phyloP scores from a whole-genome alignment of 192 early-diverging fungal genomes.

The Coemansia guatemalensis region DNA sequence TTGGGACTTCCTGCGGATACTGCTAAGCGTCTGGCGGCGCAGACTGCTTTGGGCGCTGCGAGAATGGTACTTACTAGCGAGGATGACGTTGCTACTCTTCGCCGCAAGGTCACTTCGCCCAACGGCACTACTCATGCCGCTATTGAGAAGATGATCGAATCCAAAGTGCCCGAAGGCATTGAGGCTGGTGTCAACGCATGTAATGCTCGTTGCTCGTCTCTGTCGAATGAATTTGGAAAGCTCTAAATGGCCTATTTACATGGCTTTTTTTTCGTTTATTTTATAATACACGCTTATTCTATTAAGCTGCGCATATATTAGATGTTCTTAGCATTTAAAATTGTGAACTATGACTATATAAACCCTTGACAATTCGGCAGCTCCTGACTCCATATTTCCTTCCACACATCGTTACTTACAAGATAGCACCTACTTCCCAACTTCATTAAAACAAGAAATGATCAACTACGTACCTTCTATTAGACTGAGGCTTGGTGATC shows the following conservation, averaged over 20 bases:
- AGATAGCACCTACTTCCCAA: no score
- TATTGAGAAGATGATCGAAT: conserved; percentile 71
- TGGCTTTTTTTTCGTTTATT: background rate
- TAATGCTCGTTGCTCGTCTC: conserved; percentile 26
- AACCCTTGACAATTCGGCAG: no score
- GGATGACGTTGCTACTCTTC: conserved; percentile 71
- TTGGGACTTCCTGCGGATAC: conserved; percentile 72
- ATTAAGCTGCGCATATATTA: background rate
- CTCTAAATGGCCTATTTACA: conserved; percentile 15
- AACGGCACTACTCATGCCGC: conserved; percentile 94
- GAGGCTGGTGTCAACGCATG: conserved; percentile 27
- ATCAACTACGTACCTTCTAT: no score
- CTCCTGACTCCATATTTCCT: no score
- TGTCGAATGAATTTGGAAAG: conserved; percentile 48
- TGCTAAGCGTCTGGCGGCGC: conserved; percentile 78
- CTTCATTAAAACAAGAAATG: no score
- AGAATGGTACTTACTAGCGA: conserved; percentile 72
- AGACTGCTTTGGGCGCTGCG: conserved; percentile 91
- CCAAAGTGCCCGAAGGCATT: conserved; percentile 36
- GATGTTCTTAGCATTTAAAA: conserved; percentile 3
- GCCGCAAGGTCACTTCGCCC: conserved; percentile 89
- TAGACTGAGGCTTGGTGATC: no score
- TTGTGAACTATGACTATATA: background rate
- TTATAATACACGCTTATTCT: background rate
- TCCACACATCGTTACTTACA: no score